Conservation (phyloP, 805 yeast genomes). For the Saccharomyces eubayanus region DNA sequence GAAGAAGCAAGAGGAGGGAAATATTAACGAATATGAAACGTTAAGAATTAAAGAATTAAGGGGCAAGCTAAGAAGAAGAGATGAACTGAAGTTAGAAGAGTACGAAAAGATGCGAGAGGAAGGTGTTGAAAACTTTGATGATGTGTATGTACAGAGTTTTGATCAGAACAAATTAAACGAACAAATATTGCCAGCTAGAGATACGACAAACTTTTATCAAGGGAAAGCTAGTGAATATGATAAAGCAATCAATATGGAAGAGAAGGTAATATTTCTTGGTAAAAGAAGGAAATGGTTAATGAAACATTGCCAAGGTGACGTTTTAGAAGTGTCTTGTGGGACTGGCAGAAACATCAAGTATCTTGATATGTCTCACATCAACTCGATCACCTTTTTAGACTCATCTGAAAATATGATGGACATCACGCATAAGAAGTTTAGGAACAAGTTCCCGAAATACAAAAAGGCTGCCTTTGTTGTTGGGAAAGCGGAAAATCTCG, state of each 20-base stretch:
- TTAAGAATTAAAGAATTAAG: conserved; percentile 52
- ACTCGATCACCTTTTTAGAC: conserved; percentile 78
- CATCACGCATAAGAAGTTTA: conserved; percentile 64
- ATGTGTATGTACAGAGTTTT: conserved; percentile 18
- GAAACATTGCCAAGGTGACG: conserved; percentile 78
- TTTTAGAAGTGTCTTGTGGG: conserved; percentile 89
- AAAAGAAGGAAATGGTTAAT: conserved; percentile 69
- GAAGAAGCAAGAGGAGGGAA: conserved; percentile 31
- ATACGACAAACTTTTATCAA: conserved; percentile 76
- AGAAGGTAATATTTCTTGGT: conserved; percentile 38
- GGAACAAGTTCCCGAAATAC: conserved; percentile 55
- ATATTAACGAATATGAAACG: conserved; percentile 50
- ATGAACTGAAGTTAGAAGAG: conserved; percentile 48
- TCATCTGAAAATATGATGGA: conserved; percentile 82
- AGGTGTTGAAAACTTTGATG: conserved; percentile 30
- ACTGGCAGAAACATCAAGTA: conserved; percentile 89
- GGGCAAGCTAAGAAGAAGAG: conserved; percentile 57
- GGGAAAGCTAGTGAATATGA: conserved; percentile 75
- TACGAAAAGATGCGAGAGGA: conserved; percentile 46
- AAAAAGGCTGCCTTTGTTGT: conserved; percentile 77
- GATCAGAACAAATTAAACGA: conserved; percentile 31
- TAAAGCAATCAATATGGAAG: conserved; percentile 56
- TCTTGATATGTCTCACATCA: conserved; percentile 48
- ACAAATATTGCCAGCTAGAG: conserved; percentile 57
- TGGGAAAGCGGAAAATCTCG: conserved; percentile 80